Conservation (phyloP, 805 yeast genomes). For the Metschnikowia gelsemii region DNA sequence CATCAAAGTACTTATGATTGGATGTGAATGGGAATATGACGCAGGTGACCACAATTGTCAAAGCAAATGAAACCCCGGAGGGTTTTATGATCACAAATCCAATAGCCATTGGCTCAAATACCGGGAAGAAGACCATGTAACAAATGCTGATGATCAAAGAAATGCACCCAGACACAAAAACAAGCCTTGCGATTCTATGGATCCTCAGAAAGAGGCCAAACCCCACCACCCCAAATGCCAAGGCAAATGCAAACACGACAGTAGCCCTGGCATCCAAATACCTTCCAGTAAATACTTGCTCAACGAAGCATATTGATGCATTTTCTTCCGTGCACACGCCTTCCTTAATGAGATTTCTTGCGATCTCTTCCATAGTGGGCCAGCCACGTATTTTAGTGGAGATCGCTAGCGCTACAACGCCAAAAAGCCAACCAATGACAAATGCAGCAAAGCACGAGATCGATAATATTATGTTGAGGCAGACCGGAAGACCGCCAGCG, state of each 20-base stretch:
- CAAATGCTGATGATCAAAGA: conserved; percentile 24
- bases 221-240: conserved; percentile 24
- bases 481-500: conserved; percentile 30
- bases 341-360: conserved; percentile 21
- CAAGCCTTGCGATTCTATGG: conserved; percentile 21
- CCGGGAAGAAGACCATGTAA: conserved; percentile 29
- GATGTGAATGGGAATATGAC: conserved; percentile 33
- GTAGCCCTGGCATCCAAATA: conserved; percentile 26
- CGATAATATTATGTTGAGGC: conserved; percentile 20
- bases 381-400: conserved; percentile 26
- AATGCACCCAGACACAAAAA: conserved; percentile 26
- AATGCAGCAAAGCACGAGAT: conserved; percentile 20
- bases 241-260: conserved; percentile 25
- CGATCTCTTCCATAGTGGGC: conserved; percentile 23
- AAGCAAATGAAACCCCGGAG: conserved; percentile 26
- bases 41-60: conserved; percentile 20
- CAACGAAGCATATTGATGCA: conserved; percentile 20
- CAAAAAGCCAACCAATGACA: conserved; percentile 26
- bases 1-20: conserved; percentile 22
- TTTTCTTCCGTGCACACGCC: conserved; percentile 28
- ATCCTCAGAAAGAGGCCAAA: conserved; percentile 24
- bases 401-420: conserved; percentile 27
- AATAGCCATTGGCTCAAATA: conserved; percentile 25
- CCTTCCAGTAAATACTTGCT: conserved; percentile 28
- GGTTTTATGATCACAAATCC: conserved; percentile 26